Percentiles rank a stretch among this genome's conserved stretches.
These are phyloP conservation scores for Penicillium lagena DNA, from an alignment of 495 filamentous ascomycete genomes.

Conservation along the genomic window DNA sequence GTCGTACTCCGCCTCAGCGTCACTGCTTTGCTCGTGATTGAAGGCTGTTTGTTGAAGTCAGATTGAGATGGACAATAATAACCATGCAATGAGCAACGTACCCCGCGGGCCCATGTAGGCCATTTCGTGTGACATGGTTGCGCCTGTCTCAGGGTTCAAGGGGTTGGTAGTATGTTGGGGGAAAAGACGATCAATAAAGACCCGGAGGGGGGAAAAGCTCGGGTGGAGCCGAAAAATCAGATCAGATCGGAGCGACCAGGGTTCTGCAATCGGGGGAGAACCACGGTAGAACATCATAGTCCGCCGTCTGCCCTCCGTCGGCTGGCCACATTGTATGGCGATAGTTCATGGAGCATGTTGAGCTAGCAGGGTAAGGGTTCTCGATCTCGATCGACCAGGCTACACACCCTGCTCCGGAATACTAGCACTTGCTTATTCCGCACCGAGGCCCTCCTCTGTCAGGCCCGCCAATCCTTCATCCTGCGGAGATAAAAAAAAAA, in stretches of 20 bases:
- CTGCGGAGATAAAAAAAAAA: too few relatives aligned
- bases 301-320: too few relatives aligned
- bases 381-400: too few relatives aligned
- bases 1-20: constrained; percentile 84
- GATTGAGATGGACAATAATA: not conserved
- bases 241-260: not conserved
- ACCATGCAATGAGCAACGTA: constrained; percentile 9
- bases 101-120: constrained; percentile 52
- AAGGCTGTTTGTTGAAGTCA: constrained; percentile 53
- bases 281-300: too few relatives aligned
- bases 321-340: too few relatives aligned
- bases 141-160: not conserved
- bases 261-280: too few relatives aligned
- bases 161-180: not conserved
- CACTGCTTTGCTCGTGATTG: constrained; percentile 61
- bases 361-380: too few relatives aligned
- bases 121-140: constrained; percentile 56
- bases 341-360: too few relatives aligned
- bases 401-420: too few relatives aligned
- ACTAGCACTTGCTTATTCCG: too few relatives aligned
- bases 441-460: too few relatives aligned
- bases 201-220: constrained; percentile 1
- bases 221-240: constrained; percentile 9
- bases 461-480: too few relatives aligned
- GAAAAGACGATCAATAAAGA: not conserved